Percentiles rank a stretch among this genome's conserved stretches.
phyloP scores from a whole-genome alignment of 2,329 filamentous ascomycete genomes.

The Pestalotiopsis sp. region DNA sequence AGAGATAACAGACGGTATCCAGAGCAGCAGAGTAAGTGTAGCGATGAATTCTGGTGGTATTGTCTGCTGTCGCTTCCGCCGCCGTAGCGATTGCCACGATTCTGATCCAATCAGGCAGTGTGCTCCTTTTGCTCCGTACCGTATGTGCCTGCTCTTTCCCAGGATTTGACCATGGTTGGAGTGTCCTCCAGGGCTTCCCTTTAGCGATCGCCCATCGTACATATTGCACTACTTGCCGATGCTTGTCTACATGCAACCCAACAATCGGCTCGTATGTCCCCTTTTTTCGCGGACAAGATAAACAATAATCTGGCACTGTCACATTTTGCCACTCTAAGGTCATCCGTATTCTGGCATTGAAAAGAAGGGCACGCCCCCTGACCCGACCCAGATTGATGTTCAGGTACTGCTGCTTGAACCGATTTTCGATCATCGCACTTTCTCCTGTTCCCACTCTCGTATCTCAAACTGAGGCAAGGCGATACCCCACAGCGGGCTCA shows the following conservation, averaged over 20 bases:
- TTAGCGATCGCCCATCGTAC: not conserved
- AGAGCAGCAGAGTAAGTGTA: not conserved
- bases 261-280: not conserved
- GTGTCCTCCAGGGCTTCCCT: no score
- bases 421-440: constrained; percentile 9
- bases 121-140: not conserved
- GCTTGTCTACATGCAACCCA: not conserved
- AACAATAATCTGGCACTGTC: not conserved
- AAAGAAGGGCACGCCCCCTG: not conserved
- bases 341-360: not conserved
- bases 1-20: not conserved
- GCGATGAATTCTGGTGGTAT: not conserved
- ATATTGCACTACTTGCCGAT: not conserved
- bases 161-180: no score
- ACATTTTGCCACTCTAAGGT: not conserved
- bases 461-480: constrained; percentile 9
- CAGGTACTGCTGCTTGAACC: not conserved
- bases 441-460: constrained; percentile 11
- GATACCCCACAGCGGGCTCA: constrained; percentile 5
- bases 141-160: not conserved
- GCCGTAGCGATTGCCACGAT: not conserved
- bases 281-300: not conserved
- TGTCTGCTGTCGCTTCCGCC: not conserved
- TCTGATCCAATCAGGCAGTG: not conserved
- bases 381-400: not conserved